Conservation (phyloP, 2,329 filamentous ascomycete genomes). For the Clonostachys byssicola region DNA sequence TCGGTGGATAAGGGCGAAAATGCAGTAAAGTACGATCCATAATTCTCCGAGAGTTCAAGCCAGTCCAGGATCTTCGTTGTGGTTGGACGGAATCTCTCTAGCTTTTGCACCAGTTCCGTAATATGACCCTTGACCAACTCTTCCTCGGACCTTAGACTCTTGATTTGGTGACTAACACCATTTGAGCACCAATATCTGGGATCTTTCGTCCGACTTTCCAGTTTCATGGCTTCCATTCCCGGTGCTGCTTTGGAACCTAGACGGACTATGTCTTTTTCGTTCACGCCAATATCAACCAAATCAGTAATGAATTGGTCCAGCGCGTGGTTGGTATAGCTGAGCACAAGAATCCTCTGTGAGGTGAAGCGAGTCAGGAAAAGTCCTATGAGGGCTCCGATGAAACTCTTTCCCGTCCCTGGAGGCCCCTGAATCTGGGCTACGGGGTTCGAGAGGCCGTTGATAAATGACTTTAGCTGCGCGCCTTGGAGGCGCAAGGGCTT, state of each 20-base stretch:
- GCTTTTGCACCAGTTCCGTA: conserved; percentile 5
- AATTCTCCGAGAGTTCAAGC: conserved; percentile 47
- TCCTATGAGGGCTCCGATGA: conserved; percentile 61
- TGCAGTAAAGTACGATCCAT: conserved; percentile 49
- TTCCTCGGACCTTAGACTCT: conserved; percentile 16
- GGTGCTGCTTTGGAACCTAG: conserved; percentile 56
- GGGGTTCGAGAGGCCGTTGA: too few relatives aligned
- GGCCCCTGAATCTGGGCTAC: background rate
- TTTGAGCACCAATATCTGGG: conserved; percentile 13
- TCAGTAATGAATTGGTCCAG: conserved; percentile 64
- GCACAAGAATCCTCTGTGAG: conserved; percentile 50
- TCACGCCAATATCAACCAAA: conserved; percentile 54
- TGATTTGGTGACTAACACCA: conserved; percentile 7
- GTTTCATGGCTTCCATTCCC: conserved; percentile 39
- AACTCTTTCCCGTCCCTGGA: conserved; percentile 70
- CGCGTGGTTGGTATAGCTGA: conserved; percentile 67
- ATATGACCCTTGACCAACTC: conserved; percentile 13
- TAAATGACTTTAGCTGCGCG: background rate
- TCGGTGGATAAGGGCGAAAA: conserved; percentile 41
- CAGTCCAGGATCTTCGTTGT: conserved; percentile 27
- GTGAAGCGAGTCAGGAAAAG: conserved; percentile 49
- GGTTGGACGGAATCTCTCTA: conserved; percentile 5
- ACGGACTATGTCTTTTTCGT: conserved; percentile 45
- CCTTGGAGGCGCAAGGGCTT: background rate
- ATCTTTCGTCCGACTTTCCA: conserved; percentile 31